These are phyloP conservation scores for Vitis hybrid DNA, from an alignment of 177 flowering plant genomes.

Conservation along the genomic window DNA sequence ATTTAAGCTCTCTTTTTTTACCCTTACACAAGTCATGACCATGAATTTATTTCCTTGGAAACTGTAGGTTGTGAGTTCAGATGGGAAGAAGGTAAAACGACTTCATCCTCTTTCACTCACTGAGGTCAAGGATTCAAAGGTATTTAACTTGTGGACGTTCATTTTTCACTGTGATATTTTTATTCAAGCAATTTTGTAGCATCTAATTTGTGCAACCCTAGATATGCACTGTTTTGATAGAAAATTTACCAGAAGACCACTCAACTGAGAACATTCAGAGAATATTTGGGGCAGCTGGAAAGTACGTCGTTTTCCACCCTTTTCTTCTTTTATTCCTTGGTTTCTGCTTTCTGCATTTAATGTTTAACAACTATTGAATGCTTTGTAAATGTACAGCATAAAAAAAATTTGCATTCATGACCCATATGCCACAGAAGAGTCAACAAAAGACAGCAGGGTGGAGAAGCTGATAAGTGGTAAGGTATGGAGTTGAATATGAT, in stretches of 20 bases:
- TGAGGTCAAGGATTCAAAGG: conserved; percentile 61
- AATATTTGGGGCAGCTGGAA: conserved; percentile 72
- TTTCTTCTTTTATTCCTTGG: neutral
- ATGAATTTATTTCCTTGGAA: conserved; percentile 4
- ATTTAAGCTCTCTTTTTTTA: neutral
- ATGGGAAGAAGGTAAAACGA: conserved; percentile 79
- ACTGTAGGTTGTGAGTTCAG: conserved; percentile 68
- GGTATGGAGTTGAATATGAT: conserved; percentile 37
- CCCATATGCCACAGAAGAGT: conserved; percentile 47
- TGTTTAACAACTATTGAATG: neutral
- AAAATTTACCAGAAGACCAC: conserved; percentile 79
- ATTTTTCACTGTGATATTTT: neutral
- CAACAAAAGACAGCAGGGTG: conserved; percentile 36
- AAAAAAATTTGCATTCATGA: conserved; percentile 55
- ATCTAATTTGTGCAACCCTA: conserved; percentile 43
- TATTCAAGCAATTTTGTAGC: conserved; percentile 4
- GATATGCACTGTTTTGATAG: conserved; percentile 81
- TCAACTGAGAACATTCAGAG: conserved; percentile 58
- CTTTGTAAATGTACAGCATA: conserved; percentile 42
- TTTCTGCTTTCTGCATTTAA: neutral
- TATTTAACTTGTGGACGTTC: conserved; percentile 19
- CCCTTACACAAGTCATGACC: neutral
- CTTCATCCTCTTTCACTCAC: conserved; percentile 52
- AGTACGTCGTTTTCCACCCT: conserved; percentile 39
- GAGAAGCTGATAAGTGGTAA: conserved; percentile 55